A percentile compares a stretch with the other conserved stretches of the same genome.
Evolutionary conservation across 768 basidiomycete species (phyloP).

Genomic region (Hebeloma cylindrosporum): DNA sequence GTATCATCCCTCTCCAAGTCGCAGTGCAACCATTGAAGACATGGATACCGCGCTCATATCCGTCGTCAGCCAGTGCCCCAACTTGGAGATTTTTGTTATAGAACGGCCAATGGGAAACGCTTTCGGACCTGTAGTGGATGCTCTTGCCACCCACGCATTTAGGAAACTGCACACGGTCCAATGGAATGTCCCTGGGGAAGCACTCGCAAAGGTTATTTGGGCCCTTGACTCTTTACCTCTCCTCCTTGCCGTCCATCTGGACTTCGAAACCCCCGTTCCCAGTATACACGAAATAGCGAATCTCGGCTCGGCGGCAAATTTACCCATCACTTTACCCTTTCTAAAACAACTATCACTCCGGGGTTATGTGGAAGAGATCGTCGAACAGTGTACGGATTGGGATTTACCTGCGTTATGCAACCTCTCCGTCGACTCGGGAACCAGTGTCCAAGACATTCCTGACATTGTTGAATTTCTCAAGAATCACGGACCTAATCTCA

Average conservation of each 20-base stretch:
- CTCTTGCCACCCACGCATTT: constrained; percentile 51
- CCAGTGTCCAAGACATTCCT: constrained; percentile 48
- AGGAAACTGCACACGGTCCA: constrained; percentile 59
- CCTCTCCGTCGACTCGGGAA: constrained; percentile 56
- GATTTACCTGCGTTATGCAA: constrained; percentile 56
- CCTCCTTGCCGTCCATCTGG: constrained; percentile 56
- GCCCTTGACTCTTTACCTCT: constrained; percentile 61
- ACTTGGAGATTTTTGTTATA: constrained; percentile 70
- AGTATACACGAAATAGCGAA: constrained; percentile 34
- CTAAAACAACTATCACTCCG: constrained; percentile 65
- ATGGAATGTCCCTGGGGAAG: constrained; percentile 55
- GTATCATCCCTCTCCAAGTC: constrained; percentile 38
- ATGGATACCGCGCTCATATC: constrained; percentile 55
- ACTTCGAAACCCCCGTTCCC: constrained; percentile 40
- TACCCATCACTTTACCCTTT: constrained; percentile 51
- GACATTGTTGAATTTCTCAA: constrained; percentile 61
- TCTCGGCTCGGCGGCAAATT: constrained; percentile 60
- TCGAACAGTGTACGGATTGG: constrained; percentile 73
- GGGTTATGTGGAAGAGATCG: constrained; percentile 60
- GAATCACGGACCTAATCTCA: constrained; percentile 55
- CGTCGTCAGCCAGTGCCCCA: constrained; percentile 65
- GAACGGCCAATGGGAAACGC: constrained; percentile 61
- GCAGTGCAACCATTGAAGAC: constrained; percentile 43
- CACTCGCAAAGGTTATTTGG: constrained; percentile 69
- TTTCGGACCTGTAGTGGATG: constrained; percentile 65